Percentiles rank a stretch among this genome's conserved stretches.
Conservation (phyloP, 2,329 filamentous ascomycete species). For the Fusarium multiceps region DNA sequence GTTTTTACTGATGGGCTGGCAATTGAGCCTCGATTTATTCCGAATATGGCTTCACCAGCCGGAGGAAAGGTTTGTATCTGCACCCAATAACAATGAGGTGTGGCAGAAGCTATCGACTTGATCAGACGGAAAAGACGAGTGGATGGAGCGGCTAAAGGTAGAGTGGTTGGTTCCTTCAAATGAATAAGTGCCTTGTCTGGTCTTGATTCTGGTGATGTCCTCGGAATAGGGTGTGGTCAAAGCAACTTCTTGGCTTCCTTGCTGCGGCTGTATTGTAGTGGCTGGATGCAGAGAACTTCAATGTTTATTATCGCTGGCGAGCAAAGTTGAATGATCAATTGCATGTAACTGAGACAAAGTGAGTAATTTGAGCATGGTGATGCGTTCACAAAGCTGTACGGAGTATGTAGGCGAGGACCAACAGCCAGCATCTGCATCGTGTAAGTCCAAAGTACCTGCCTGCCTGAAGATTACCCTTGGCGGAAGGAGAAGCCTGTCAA, state of each 20-base stretch:
- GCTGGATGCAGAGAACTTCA: conserved; percentile 12
- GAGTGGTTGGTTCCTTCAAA: conserved; percentile 6
- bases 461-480: conserved; percentile 7
- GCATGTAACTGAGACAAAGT: conserved; percentile 9
- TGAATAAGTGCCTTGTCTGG: not conserved
- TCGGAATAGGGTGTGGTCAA: conserved; percentile 44
- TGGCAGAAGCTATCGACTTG: conserved; percentile 16
- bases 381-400: not conserved
- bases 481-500: conserved; percentile 8
- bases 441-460: conserved; percentile 16
- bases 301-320: not conserved
- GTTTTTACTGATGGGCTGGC: not conserved
- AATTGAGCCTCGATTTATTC: conserved; percentile 4
- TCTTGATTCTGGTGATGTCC: conserved; percentile 19
- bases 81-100: conserved; percentile 17
- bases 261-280: not conserved
- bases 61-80: conserved; percentile 1
- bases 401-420: not conserved
- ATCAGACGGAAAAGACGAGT: conserved; percentile 22
- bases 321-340: not conserved
- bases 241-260: conserved; percentile 30
- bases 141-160: conserved; percentile 37
- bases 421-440: conserved; percentile 2
- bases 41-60: conserved; percentile 5
- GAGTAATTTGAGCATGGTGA: not conserved